phyloP scores from a whole-genome alignment of 2,329 filamentous ascomycete species.

The Albophoma yamanashiensis region DNA sequence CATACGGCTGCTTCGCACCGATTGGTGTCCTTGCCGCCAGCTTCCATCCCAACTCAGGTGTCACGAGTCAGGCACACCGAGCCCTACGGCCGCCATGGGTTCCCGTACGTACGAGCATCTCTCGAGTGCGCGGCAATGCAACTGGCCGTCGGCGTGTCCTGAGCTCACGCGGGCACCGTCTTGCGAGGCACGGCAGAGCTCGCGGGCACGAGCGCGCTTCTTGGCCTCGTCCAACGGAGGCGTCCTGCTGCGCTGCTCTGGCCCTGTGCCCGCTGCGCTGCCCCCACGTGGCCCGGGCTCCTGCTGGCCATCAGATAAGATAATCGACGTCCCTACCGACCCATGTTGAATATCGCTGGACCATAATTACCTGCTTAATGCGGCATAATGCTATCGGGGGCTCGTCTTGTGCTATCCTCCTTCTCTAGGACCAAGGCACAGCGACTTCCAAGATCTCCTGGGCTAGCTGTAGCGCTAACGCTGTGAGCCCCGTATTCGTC shows the following conservation, averaged over 20 bases:
- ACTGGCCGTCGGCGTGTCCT: too few relatives aligned
- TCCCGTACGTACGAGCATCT: too few relatives aligned
- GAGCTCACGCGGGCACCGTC: too few relatives aligned
- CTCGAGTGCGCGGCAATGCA: too few relatives aligned
- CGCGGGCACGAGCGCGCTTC: too few relatives aligned
- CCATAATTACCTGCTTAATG: background rate
- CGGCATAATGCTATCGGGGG: background rate
- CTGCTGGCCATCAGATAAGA: constrained; percentile 1
- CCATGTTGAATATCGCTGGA: background rate
- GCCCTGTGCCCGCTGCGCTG: background rate
- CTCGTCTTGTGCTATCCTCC: background rate
- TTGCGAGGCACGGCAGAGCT: too few relatives aligned
- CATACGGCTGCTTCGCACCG: background rate
- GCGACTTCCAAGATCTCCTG: too few relatives aligned
- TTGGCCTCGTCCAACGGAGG: too few relatives aligned
- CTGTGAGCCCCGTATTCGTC: too few relatives aligned
- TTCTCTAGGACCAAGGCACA: background rate
- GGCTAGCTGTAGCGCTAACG: too few relatives aligned
- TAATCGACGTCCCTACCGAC: background rate
- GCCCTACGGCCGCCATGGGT: background rate
- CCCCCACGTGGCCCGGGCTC: background rate
- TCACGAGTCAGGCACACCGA: background rate
- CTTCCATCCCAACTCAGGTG: background rate
- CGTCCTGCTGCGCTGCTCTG: too few relatives aligned
- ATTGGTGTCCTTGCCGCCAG: background rate